A percentile compares a stretch with the other conserved stretches of the same genome.
Evolutionary conservation across 2,329 filamentous ascomycete species (phyloP).

Genomic region (Pseudogymnoascus sp.): DNA sequence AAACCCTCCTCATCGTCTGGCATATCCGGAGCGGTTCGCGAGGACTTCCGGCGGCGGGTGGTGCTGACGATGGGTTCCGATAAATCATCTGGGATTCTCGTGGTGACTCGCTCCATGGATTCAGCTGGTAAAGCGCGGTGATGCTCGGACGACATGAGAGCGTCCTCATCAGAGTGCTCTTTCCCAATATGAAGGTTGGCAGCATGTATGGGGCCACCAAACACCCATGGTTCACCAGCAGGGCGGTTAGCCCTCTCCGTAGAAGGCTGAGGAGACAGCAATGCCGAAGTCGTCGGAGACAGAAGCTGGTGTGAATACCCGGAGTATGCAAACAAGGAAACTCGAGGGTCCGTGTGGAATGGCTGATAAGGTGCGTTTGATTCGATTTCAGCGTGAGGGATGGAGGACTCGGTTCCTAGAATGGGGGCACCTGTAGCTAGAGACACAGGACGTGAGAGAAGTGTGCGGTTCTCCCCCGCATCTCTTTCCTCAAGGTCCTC

Average conservation of each 20-base stretch:
- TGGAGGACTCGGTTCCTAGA: slow-evolving; percentile 47
- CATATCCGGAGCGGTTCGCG: slow-evolving; percentile 31
- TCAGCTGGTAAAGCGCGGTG: slow-evolving; percentile 53
- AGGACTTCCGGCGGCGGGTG: slow-evolving; percentile 59
- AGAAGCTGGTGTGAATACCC: background rate
- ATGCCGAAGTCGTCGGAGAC: slow-evolving; percentile 16
- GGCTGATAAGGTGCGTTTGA: slow-evolving; percentile 93
- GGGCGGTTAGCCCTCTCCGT: slow-evolving; percentile 25
- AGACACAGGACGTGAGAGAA: slow-evolving; percentile 14
- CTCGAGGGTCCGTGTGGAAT: slow-evolving; percentile 83
- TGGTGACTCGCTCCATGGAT: slow-evolving; percentile 54
- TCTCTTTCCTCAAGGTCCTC: slow-evolving; percentile 24
- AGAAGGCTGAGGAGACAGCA: slow-evolving; percentile 22
- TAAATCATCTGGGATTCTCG: slow-evolving; percentile 42
- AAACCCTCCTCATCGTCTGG: slow-evolving; percentile 65
- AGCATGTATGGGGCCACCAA: slow-evolving; percentile 46
- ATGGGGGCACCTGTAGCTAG: slow-evolving; percentile 31
- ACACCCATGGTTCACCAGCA: slow-evolving; percentile 42
- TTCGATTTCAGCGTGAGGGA: slow-evolving; percentile 78
- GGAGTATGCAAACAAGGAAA: slow-evolving; percentile 64
- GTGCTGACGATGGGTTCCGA: slow-evolving; percentile 74
- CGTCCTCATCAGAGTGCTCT: slow-evolving; percentile 38
- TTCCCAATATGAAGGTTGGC: slow-evolving; percentile 47
- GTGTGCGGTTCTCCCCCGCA: slow-evolving; percentile 17
- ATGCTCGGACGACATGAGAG: slow-evolving; percentile 30